Base-by-base conservation (phyloP, 2,329 filamentous ascomycete species). In the Aspergillus sp. region DNA sequence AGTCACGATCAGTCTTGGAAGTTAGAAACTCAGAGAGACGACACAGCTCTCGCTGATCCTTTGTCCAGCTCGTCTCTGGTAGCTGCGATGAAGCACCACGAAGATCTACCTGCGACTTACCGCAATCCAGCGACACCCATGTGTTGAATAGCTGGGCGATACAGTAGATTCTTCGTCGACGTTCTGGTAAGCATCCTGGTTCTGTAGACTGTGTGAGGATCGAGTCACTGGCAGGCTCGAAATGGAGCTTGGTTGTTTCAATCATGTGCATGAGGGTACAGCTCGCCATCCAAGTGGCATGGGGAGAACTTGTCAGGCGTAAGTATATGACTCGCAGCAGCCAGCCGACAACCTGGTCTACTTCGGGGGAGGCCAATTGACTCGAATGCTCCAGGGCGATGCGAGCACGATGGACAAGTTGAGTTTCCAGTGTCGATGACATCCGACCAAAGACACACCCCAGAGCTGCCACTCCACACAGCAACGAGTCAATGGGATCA, bases 251-350 rank as follows among this genome's bases (percentile, higher is more conserved):
- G 7, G 71, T 68, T 6, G 75, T 72, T 48, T 78, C 76, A 0
- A 76, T 61, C 33, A 78, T 65, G 49, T 79, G 76, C 72, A 79
- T 76, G 4, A 74, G 57, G 0, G 68, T 72, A 39, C 70, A 77
- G 44, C 71, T 76, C 0, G 76, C 74, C 54, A 79, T 72, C 75
- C 75, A 79, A 0, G 72, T 66, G 0, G 67, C 65, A 43, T 79
- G 72, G 1, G 74, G 74, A 1, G 72, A 69, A 6, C 66, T 69
- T 0, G 72, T 71, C 2, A 71, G 58, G 2, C 76, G 64, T 5
- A 79, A 59, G 34, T 77, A 77, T 0, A 73, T 56, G 0, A 69
- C 67, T 1, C 75, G 69, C 2, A 79, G 64, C 0, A 75, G 43
- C 75, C 75, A 79, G 37, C 42, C 45, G 7, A 43, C 32, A 6